Percentiles rank a stretch among this genome's conserved stretches.
Conservation (phyloP, 2,329 filamentous ascomycete species). For the Alternaria arbusti region DNA sequence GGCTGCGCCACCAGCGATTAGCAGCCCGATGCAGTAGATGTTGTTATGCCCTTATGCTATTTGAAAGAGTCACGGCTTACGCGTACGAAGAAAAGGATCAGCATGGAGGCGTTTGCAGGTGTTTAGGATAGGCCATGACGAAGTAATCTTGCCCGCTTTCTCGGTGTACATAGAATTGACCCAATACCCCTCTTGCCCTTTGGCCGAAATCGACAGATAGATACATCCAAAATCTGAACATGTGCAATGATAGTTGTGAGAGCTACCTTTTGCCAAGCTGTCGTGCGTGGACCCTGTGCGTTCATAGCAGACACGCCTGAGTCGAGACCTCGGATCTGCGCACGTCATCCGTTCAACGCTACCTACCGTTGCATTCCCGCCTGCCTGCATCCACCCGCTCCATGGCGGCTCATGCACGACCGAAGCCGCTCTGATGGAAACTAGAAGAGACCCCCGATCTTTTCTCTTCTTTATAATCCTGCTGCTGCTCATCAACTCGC, state of each 20-base stretch:
- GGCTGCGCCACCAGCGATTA: constrained; percentile 55
- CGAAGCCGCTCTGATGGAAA: constrained; percentile 44
- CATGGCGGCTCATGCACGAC: constrained; percentile 35
- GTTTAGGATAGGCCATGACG: constrained; percentile 19
- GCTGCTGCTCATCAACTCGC: constrained; percentile 47
- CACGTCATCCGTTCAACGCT: constrained; percentile 8
- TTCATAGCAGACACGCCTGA: not conserved
- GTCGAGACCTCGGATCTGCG: constrained; percentile 1
- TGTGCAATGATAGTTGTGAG: not conserved
- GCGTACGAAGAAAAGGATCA: constrained; percentile 12
- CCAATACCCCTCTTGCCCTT: constrained; percentile 43
- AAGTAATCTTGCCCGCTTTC: constrained; percentile 21
- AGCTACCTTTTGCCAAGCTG: constrained; percentile 11
- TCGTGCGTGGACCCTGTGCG: not conserved
- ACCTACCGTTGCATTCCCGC: not conserved
- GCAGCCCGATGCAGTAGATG: constrained; percentile 28
- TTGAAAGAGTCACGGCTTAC: constrained; percentile 10
- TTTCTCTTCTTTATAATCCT: constrained; percentile 48
- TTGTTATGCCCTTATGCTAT: constrained; percentile 3
- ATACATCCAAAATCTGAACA: not conserved
- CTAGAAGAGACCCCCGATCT: constrained; percentile 44
- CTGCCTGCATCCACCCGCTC: constrained; percentile 11
- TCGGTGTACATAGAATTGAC: constrained; percentile 38
- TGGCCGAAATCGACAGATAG: not conserved
- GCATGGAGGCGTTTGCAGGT: constrained; percentile 26